Evolutionary conservation across 305 asterid species (phyloP).

Genomic region (Solanum hybrid): DNA sequence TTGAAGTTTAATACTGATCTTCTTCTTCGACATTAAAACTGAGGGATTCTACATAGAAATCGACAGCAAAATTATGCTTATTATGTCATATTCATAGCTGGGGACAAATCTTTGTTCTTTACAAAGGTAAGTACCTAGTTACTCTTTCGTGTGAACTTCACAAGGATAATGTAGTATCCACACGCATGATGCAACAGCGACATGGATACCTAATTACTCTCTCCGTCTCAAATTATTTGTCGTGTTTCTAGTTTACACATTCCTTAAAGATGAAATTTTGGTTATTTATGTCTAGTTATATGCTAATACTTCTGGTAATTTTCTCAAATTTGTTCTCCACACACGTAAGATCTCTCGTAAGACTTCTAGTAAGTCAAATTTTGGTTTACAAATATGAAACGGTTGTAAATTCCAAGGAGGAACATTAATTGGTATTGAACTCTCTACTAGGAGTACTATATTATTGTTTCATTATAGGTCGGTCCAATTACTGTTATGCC

Average conservation of each 20-base stretch:
- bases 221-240: neutral
- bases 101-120: conserved; percentile 2
- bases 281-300: neutral
- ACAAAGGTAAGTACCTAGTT: neutral
- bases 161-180: neutral
- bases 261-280: neutral
- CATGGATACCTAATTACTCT: neutral
- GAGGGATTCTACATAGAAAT: neutral
- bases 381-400: neutral
- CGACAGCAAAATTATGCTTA: neutral
- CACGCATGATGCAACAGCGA: neutral
- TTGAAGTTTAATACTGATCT: neutral
- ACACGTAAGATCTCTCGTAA: too few species aligned
- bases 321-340: neutral
- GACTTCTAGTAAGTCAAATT: neutral
- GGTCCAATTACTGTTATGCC: neutral
- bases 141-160: neutral
- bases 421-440: neutral
- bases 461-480: neutral
- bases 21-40: neutral
- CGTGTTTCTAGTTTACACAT: neutral
- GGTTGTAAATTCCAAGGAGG: neutral
- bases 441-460: neutral
- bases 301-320: neutral
- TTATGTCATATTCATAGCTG: neutral